Base-by-base conservation (phyloP, 345 rosid genomes). In the sweet orange (Citrus sinensis) region DNA sequence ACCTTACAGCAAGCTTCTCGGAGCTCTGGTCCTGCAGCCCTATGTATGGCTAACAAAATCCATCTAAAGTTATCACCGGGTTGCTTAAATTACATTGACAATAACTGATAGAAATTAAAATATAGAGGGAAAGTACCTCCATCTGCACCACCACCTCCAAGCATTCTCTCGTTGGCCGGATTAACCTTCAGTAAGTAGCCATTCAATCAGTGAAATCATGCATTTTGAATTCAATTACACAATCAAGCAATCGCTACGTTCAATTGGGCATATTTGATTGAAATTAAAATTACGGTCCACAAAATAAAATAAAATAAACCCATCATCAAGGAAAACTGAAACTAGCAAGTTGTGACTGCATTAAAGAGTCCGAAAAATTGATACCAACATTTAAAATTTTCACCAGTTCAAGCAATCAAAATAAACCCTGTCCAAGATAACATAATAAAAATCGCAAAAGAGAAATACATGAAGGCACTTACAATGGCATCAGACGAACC, bases 121-220 rank as follows among this genome's bases (percentile, higher is more conserved):
- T 40, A 32, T 14, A 29, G 24, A 73, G 51, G 8, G 61, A 20
- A 59, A 27, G 4, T 81, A 91, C 98, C 95, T 87, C 98, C 97
- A 84, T 95, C 97, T 0, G 95, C 98, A 62, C 98, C 98, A 81
- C 94, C 96, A 71, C 98, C 98, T 70, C 98, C 97, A 69, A 95
- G 86, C 98, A 95, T 93, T 70, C 81, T 82, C 83, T 86, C 96
- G 82, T 95, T 91, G 27, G 98, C 98, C 6, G 98, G 96, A 87
- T 85, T 91, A 1, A 88, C 98, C 98, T 95, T 60, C 19, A 61
- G 54, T 56, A 69, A 13, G 73, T 51, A 76, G 19, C 63, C 61
- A 51, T 55, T 7, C 2, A 35, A 63, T 75, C 55, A 30, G 11
- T 1, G 40, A 17, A 75, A 20, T n/a, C 10, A 46, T 22, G 10